A percentile compares a stretch with the other conserved stretches of the same genome.
Evolutionary conservation across 306 rosid genomes (phyloP).

Genomic region (Phaseolus lunatus): DNA sequence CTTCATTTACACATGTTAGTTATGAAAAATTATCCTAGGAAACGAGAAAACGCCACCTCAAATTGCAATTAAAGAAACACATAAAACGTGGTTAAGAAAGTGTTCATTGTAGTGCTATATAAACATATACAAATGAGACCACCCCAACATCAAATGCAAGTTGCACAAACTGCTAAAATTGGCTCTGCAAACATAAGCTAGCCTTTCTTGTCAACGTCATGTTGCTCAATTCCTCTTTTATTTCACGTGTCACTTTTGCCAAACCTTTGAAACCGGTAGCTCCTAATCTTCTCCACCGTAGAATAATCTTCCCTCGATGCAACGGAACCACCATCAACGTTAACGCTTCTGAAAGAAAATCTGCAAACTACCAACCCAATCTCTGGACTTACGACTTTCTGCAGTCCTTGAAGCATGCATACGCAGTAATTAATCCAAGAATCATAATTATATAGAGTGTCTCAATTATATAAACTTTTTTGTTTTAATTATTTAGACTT

Average conservation of each 20-base stretch:
- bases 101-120: too few species aligned
- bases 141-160: neutral
- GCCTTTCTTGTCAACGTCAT: neutral
- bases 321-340: neutral
- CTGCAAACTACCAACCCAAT: slow-evolving; percentile 59
- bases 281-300: neutral
- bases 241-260: neutral
- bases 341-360: slow-evolving; percentile 38
- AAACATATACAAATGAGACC: neutral
- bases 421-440: slow-evolving; percentile 33
- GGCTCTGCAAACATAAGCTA: neutral
- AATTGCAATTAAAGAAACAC: too few species aligned
- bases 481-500: too few species aligned
- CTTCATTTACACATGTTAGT: too few species aligned
- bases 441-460: neutral
- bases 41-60: too few species aligned
- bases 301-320: slow-evolving; percentile 19
- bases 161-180: neutral
- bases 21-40: too few species aligned
- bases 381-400: slow-evolving; percentile 57
- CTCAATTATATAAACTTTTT: too few species aligned
- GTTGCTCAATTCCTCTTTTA: neutral
- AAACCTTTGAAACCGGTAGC: slow-evolving; percentile 6
- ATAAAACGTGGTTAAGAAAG: too few species aligned
- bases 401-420: slow-evolving; percentile 53